These are phyloP conservation scores for Picea glauca DNA, from an alignment of 75 land plant genomes.

Conservation along the genomic window DNA sequence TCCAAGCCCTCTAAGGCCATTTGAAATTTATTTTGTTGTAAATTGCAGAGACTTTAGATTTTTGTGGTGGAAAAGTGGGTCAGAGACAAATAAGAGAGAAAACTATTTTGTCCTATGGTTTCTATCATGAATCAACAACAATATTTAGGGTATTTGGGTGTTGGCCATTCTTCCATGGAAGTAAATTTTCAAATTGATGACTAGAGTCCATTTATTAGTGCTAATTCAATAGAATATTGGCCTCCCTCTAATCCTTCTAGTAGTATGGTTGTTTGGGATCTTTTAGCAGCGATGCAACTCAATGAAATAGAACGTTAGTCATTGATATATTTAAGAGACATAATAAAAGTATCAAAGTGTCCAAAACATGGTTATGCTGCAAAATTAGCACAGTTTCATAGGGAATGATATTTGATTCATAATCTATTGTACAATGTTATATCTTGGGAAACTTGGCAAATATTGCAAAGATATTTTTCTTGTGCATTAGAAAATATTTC, in stretches of 20 bases:
- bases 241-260: neutral
- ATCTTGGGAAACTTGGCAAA: no score
- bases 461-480: no score
- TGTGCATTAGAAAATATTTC: no score
- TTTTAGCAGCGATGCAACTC: neutral
- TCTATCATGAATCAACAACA: constrained; percentile 7
- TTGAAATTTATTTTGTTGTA: no score
- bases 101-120: constrained; percentile 25
- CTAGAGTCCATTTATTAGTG: constrained; percentile 3
- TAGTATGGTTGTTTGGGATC: constrained; percentile 1
- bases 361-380: no score
- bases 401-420: no score
- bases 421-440: no score
- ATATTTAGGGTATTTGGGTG: neutral
- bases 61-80: constrained; percentile 27
- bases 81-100: constrained; percentile 34
- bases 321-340: no score
- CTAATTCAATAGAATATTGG: neutral
- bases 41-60: no score
- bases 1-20: no score
- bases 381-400: no score
- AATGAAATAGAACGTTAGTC: neutral
- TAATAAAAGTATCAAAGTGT: no score
- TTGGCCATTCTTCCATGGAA: neutral
- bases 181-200: neutral